Evolutionary conservation across 306 rosid genomes (phyloP), one percentile per base, ranked within the genome.

Genomic region (Carpinus viminea): DNA sequence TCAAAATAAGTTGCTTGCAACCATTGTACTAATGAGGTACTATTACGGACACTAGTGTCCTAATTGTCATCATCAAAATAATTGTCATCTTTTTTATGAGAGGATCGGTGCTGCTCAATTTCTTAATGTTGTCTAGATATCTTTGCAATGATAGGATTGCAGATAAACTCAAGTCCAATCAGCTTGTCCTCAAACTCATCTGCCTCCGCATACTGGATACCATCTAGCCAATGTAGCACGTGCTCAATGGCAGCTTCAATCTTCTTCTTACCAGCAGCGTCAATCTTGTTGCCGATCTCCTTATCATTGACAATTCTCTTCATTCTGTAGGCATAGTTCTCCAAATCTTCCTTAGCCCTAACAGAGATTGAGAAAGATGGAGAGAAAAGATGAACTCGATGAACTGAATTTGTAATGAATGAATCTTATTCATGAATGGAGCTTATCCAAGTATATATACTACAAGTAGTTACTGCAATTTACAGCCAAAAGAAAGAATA

Each of bases 101-200:
- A 26, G 18, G 45, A 15, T n/a, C n/a, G n/a, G n/a, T n/a, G 41
- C 5, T 62, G 69, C 8, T 15, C n/a, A 15, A 13, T 24, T 60
- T 12, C 13, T 60, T 10, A 13, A 28, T 62, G 3, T 0, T 31
- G 5, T 15, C n/a, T 9, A 4, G 2, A 31, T 5, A 0, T 13
- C n/a, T 7, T 59, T 47, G 70, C 47, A 28, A 78, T 64, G 55
- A 79, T 73, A 24, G 78, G 74, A 72, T 74, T 52, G 68, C 74
- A 80, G 47, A 74, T 68, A 17, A 36, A 74, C 74, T 80, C 62
- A 3, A 80, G 77, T 68, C 75, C 50, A 20, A 43, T 66, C 51
- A 53, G 45, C 79, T 52, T n/a, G n/a, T n/a, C n/a, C n/a, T n/a
- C n/a, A n/a, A n/a, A n/a, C n/a, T n/a, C n/a, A n/a, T n/a, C n/a